Percentiles rank a stretch among this genome's conserved stretches.
These are phyloP conservation scores for Tubosaeta sp. DNA, from an alignment of 768 basidiomycete species.

Conservation along the genomic window DNA sequence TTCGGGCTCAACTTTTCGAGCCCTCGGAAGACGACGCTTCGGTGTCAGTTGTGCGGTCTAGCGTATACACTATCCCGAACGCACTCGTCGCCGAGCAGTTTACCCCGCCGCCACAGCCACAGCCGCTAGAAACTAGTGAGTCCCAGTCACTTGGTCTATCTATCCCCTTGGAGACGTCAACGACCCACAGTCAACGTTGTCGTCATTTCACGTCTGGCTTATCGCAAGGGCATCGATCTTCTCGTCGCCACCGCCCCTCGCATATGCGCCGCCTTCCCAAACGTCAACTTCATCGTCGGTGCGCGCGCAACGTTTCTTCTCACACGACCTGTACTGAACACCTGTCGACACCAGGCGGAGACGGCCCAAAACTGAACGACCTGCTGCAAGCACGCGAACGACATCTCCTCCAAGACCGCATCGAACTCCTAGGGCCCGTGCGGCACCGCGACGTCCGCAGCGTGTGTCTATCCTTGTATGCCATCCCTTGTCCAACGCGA, in stretches of 20 bases:
- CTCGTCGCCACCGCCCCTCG: slow-evolving; percentile 88
- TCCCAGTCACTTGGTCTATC: background rate
- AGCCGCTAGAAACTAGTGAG: slow-evolving; percentile 55
- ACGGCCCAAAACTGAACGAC: slow-evolving; percentile 93
- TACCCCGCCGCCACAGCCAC: slow-evolving; percentile 49
- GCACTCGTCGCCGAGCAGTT: slow-evolving; percentile 87
- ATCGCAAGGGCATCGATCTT: slow-evolving; percentile 95
- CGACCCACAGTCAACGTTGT: slow-evolving; percentile 75
- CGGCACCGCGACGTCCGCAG: slow-evolving; percentile 77
- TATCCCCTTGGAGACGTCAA: background rate
- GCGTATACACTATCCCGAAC: slow-evolving; percentile 92
- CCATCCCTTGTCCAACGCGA: background rate
- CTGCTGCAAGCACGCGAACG: slow-evolving; percentile 95
- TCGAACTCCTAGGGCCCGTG: slow-evolving; percentile 84
- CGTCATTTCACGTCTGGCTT: slow-evolving; percentile 84
- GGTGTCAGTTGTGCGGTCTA: slow-evolving; percentile 44
- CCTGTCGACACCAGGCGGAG: slow-evolving; percentile 58
- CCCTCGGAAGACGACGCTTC: slow-evolving; percentile 39
- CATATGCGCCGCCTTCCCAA: slow-evolving; percentile 80
- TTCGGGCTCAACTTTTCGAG: slow-evolving; percentile 77
- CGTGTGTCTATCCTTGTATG: slow-evolving; percentile 38
- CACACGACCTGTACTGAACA: background rate
- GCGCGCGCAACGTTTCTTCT: background rate
- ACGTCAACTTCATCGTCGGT: slow-evolving; percentile 89
- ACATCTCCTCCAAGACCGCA: slow-evolving; percentile 81